phyloP scores from a whole-genome alignment of 106 monocot genomes.

The Dendrobium catenatum region DNA sequence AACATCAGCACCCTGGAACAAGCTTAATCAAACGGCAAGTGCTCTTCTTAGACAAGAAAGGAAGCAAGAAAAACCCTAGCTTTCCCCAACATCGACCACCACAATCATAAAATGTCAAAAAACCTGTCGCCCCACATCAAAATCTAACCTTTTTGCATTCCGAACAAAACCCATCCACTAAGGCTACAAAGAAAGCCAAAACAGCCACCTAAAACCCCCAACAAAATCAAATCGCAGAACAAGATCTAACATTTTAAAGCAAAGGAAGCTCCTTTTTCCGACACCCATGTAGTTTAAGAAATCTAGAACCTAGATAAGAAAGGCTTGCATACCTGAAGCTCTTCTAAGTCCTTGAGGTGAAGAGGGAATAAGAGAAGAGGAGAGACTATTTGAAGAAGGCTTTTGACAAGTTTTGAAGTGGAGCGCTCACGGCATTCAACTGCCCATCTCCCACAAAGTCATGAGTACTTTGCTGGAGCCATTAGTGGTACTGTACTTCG shows the following conservation, averaged over 20 bases:
- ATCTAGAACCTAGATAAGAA: background rate
- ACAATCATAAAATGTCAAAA: background rate
- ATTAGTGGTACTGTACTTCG: no score
- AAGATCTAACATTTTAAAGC: no score
- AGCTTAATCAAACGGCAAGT: no score
- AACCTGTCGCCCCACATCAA: background rate
- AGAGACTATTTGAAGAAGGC: background rate
- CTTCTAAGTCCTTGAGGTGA: background rate
- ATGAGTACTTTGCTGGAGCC: no score
- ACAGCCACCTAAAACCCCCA: background rate
- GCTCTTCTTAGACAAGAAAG: background rate
- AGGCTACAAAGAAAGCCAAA: background rate
- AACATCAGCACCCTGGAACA: background rate
- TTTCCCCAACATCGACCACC: background rate
- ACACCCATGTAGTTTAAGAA: no score
- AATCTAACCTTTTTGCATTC: background rate
- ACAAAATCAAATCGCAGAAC: no score
- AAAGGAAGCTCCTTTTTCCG: no score
- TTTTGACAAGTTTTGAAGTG: no score
- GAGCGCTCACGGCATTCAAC: no score
- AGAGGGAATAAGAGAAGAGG: background rate
- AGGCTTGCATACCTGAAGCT: background rate
- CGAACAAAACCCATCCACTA: background rate
- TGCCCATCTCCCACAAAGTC: no score
- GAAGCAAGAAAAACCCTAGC: background rate